Percentiles rank a stretch among this genome's conserved stretches.
Evolutionary conservation across 768 basidiomycete species (phyloP).

Genomic region (Krasilnikovozyma curviuscula): DNA sequence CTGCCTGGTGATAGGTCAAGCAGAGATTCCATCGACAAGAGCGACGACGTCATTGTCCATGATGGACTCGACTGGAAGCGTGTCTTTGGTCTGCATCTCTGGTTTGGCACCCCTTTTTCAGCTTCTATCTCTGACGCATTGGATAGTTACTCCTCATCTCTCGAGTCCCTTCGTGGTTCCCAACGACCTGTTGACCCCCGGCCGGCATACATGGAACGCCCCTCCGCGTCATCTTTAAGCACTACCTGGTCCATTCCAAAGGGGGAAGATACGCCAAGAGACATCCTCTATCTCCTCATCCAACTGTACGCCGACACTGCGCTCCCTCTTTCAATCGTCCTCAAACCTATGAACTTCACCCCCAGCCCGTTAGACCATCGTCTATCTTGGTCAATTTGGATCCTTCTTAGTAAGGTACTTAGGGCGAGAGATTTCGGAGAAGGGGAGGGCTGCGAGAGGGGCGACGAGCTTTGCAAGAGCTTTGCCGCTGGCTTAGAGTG

Average conservation of each 20-base stretch:
- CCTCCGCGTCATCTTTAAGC: constrained; percentile 8
- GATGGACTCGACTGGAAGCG: constrained; percentile 83
- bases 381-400: constrained; percentile 80
- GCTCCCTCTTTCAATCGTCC: constrained; percentile 42
- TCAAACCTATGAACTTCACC: constrained; percentile 54
- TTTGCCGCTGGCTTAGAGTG: constrained; percentile 78
- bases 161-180: constrained; percentile 32
- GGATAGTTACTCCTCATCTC: constrained; percentile 33
- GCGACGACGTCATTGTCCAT: constrained; percentile 39
- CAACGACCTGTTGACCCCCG: constrained; percentile 22
- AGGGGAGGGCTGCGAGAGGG: constrained; percentile 48
- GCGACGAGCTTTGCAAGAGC: constrained; percentile 59
- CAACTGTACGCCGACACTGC: constrained; percentile 43
- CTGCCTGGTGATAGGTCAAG: constrained; percentile 34
- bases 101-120: constrained; percentile 50
- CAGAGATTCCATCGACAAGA: constrained; percentile 34
- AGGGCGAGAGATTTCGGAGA: constrained; percentile 75
- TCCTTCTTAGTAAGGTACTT: constrained; percentile 65
- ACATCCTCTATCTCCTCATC: constrained; percentile 66
- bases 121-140: constrained; percentile 53
- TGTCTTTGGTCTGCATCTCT: constrained; percentile 70
- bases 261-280: constrained; percentile 25
- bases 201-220: constrained; percentile 37
- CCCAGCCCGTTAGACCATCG: constrained; percentile 60
- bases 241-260: constrained; percentile 13